Conservation (phyloP, 257 asterid genomes). For the Euphrasia confusa region DNA sequence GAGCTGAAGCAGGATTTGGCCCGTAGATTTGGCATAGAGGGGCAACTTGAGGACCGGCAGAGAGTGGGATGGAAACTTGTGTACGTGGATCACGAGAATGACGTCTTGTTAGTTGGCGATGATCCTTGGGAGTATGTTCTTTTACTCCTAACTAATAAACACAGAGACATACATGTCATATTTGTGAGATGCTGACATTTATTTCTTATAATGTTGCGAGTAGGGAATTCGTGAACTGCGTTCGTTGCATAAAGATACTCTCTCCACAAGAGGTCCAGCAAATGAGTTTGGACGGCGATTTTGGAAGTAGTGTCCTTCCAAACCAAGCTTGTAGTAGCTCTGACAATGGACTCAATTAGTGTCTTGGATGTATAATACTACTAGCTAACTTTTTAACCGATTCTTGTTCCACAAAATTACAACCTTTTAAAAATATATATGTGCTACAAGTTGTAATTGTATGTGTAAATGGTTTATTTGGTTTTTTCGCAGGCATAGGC, state of each 20-base stretch:
- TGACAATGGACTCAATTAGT: constrained; percentile 62
- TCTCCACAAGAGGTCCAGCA: constrained; percentile 97
- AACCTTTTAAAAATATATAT: neutral
- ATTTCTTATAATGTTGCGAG: neutral
- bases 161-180: neutral
- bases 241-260: constrained; percentile 83
- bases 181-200: neutral
- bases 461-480: neutral
- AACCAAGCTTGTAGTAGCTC: constrained; percentile 94
- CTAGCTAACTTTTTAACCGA: neutral
- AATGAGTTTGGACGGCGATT: constrained; percentile 93
- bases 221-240: constrained; percentile 95
- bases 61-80: constrained; percentile 95
- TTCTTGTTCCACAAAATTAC: neutral
- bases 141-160: neutral
- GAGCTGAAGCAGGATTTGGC: constrained; percentile 91
- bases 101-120: constrained; percentile 74
- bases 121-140: constrained; percentile 96
- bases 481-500: neutral
- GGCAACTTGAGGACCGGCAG: constrained; percentile 89
- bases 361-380: constrained; percentile 5
- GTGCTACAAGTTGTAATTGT: neutral
- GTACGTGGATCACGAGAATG: constrained; percentile 71
- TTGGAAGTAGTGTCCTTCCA: constrained; percentile 60
- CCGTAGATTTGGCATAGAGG: constrained; percentile 90